Evolutionary conservation across 164 flowering plant genomes (phyloP), one percentile per base, ranked within the genome.

Genomic region (Buxus sempervirens): DNA sequence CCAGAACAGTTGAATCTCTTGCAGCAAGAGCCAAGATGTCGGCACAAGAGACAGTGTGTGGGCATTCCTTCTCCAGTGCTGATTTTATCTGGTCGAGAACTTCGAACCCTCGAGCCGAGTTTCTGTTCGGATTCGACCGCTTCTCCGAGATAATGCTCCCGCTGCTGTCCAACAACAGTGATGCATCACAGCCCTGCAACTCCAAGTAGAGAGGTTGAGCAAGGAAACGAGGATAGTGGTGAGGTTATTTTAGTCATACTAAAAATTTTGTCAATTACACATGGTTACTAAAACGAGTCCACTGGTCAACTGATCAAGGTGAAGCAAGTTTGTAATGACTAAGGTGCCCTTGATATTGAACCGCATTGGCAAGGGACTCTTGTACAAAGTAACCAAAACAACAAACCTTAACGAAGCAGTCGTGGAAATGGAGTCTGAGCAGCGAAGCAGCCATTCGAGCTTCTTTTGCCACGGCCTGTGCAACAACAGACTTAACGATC

Each of bases 351-450:
- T 23, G 18, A 2, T 41, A 22, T 21, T 21, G 41, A 13, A 15
- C 18, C 1, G 51, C n/a, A 63, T 16, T 64, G 13, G 4, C 4
- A 27, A 42, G 38, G 38, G 38, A 32, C 5, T 36, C 28, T 19
- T 42, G 6, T 41, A 14, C 23, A 14, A 62, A 4, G 20, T 0
- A 1, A 5, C n/a, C 41, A 16, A 24, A 14, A 9, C n/a, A n/a
- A 22, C 49, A 48, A 57, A 90, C 98, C 97, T 92, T 80, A 48
- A 95, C 98, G 73, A 94, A 94, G 64, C 98, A 94, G 73, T 94
- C 98, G 66, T 94, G 98, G 78, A 94, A 94, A 69, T 90, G 96
- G 32, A 95, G 97, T 81, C 98, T 76, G 14, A 95, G 78, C 73
- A 95, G 63, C 9, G 98, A 95, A 64, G 98, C 98, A 63, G 97